Conservation (phyloP, 2,329 filamentous ascomycete genomes). For the Epichloe gansuensis region DNA sequence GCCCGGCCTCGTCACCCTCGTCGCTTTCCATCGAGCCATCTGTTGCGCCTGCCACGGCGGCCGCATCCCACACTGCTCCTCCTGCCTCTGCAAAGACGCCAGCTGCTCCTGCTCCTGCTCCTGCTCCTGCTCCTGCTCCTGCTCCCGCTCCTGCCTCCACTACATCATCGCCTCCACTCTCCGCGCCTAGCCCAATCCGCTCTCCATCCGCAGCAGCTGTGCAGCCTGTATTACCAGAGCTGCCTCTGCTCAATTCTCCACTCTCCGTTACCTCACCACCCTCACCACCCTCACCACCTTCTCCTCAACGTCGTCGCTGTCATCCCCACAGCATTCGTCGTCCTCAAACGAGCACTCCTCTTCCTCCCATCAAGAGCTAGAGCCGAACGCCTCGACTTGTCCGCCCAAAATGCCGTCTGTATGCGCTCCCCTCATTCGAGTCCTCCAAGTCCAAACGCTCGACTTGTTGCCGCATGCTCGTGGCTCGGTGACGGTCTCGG, state of each 20-base stretch:
- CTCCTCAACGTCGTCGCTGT: slow-evolving; percentile 20
- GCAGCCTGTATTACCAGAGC: slow-evolving; percentile 12
- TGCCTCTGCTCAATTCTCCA: slow-evolving; percentile 31
- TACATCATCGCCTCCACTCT: slow-evolving; percentile 24
- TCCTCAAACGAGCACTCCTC: slow-evolving; percentile 15
- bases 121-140: slow-evolving; percentile 9
- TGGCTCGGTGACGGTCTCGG: slow-evolving; percentile 8
- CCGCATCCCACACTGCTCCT: not conserved
- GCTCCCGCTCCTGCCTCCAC: slow-evolving; percentile 14
- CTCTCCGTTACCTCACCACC: slow-evolving; percentile 17
- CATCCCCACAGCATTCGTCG: slow-evolving; percentile 14
- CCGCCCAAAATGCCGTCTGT: slow-evolving; percentile 43
- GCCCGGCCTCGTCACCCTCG: not conserved
- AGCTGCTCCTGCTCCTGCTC: not conserved
- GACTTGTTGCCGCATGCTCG: slow-evolving; percentile 4
- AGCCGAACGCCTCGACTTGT: slow-evolving; percentile 16
- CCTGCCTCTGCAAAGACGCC: slow-evolving; percentile 1
- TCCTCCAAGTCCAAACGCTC: slow-evolving; percentile 1
- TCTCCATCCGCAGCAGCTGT: slow-evolving; percentile 8
- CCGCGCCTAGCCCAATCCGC: slow-evolving; percentile 5
- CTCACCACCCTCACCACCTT: slow-evolving; percentile 16
- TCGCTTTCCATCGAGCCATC: not conserved
- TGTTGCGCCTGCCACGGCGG: not conserved
- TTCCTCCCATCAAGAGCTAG: slow-evolving; percentile 14
- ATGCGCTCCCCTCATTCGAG: slow-evolving; percentile 20